These are phyloP conservation scores for Globisporangium acanthophoron DNA, from an alignment of 352 stramenopile genomes.

Conservation along the genomic window DNA sequence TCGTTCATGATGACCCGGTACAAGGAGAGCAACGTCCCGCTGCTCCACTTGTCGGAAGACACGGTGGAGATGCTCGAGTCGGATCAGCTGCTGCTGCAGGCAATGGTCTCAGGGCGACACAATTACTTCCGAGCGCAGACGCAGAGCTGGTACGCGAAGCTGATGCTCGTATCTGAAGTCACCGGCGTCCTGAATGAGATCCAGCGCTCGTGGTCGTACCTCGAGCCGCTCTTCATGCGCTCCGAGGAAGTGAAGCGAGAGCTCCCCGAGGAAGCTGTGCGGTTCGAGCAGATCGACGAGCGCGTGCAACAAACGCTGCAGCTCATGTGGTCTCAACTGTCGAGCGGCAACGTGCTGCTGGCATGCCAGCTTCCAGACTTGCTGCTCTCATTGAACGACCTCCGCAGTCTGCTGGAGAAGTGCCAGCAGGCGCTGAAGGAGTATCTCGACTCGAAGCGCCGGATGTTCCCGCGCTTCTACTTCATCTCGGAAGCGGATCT, in stretches of 20 bases:
- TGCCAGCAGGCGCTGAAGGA: slow-evolving; percentile 93
- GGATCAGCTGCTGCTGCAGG: slow-evolving; percentile 92
- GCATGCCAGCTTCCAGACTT: slow-evolving; percentile 85
- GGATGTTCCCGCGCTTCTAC: slow-evolving; percentile 93
- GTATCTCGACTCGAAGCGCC: slow-evolving; percentile 91
- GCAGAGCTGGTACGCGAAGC: slow-evolving; percentile 42
- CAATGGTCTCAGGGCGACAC: slow-evolving; percentile 82
- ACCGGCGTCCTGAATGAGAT: slow-evolving; percentile 89
- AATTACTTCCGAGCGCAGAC: slow-evolving; percentile 68
- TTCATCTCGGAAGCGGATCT: slow-evolving; percentile 94
- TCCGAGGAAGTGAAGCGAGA: slow-evolving; percentile 95
- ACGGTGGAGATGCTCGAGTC: slow-evolving; percentile 93
- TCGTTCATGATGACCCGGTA: slow-evolving; percentile 83
- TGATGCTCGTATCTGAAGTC: slow-evolving; percentile 82
- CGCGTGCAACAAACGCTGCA: slow-evolving; percentile 59
- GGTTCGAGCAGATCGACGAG: slow-evolving; percentile 89
- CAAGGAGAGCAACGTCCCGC: slow-evolving; percentile 78
- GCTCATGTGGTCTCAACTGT: slow-evolving; percentile 68
- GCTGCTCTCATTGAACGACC: slow-evolving; percentile 59
- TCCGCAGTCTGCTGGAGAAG: slow-evolving; percentile 79
- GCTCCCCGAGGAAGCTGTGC: slow-evolving; percentile 85
- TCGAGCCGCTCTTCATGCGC: slow-evolving; percentile 93
- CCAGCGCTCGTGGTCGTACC: slow-evolving; percentile 93
- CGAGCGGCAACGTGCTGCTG: slow-evolving; percentile 58
- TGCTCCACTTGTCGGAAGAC: slow-evolving; percentile 90